Percentiles rank a stretch among this genome's conserved stretches.
These are phyloP conservation scores for Amanita rimosa DNA, from an alignment of 768 basidiomycete genomes.

Conservation along the genomic window DNA sequence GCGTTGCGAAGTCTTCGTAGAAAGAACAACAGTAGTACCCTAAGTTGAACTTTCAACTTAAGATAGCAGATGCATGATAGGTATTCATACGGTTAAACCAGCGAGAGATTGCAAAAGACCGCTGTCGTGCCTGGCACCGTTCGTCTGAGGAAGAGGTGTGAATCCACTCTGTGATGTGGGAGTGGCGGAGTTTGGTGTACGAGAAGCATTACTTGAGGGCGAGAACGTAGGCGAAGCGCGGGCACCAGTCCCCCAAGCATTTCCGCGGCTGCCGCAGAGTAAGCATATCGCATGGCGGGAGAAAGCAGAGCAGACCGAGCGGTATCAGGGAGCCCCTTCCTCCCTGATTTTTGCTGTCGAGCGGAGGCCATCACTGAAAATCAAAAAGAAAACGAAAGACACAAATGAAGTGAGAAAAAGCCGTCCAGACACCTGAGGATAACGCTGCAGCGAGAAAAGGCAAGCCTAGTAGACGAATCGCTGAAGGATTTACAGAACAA, in stretches of 20 bases:
- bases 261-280: slow-evolving; percentile 20
- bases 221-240: slow-evolving; percentile 67
- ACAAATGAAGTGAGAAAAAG: slow-evolving; percentile 17
- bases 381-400: slow-evolving; percentile 20
- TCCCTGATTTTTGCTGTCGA: slow-evolving; percentile 51
- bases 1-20: slow-evolving; percentile 57
- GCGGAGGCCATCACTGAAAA: slow-evolving; percentile 45
- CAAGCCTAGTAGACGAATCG: slow-evolving; percentile 1
- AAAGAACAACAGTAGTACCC: slow-evolving; percentile 75
- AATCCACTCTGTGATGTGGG: slow-evolving; percentile 25
- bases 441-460: slow-evolving; percentile 12
- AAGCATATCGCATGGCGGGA: slow-evolving; percentile 9
- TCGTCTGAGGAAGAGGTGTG: slow-evolving; percentile 35
- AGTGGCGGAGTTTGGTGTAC: slow-evolving; percentile 23
- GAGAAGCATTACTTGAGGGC: slow-evolving; percentile 29
- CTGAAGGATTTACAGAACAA: slow-evolving; percentile 9
- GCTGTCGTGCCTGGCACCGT: slow-evolving; percentile 36
- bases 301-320: slow-evolving; percentile 29
- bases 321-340: slow-evolving; percentile 52
- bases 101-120: slow-evolving; percentile 51
- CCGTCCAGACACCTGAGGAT: slow-evolving; percentile 27
- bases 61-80: slow-evolving; percentile 2
- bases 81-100: slow-evolving; percentile 54
- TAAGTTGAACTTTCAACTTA: slow-evolving; percentile 14
- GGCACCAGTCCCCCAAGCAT: slow-evolving; percentile 54